Evolutionary conservation across 148 eudicot species (phyloP), one percentile per base, ranked within the genome.

Genomic region (Arbutus unedo): DNA sequence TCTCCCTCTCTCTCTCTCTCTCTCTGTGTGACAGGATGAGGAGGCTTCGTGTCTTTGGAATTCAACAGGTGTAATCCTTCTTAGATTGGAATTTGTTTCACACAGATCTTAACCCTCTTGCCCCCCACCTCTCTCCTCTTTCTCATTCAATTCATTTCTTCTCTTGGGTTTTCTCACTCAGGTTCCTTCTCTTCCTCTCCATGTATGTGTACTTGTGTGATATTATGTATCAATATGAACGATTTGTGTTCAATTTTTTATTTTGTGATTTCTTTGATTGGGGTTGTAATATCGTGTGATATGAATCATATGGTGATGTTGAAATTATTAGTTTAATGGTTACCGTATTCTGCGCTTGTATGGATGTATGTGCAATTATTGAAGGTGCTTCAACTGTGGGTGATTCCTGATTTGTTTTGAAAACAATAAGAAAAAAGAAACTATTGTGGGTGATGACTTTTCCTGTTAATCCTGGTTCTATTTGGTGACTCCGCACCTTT

Each of bases 391-490:
- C 59, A 25, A 66, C 73, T 44, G 16, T 25, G 57, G 43, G 2
- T 64, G 13, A 50, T 50, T 67, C 49, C 71, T 38, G 47, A 15
- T 62, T 47, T 79, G 19, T 23, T 13, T 50, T 60, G 8, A 6
- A 5, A 3, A 1, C n/a, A 19, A 4, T 68, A 31, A 23, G 41
- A 23, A 23, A 8, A 64, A 19, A 66, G 1, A 49, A 18, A 15
- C 60, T 60, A 4, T 59, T n/a, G 18, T 49, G 60, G 49, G 15
- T 67, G 19, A 31, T 31, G 62, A 15, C 10, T n/a, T 80, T 64
- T 80, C 25, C n/a, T 80, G 48, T n/a, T 68, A 53, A 68, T 68
- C 64, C 15, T 68, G 48, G 10, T 66, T 23, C 49, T 68, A 19
- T 67, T 67, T 38, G 13, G 3, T 67, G 38, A 10, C 43, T 67